Base-by-base conservation (phyloP, 2,329 filamentous ascomycete species). In the Elsinoe necatrix region DNA sequence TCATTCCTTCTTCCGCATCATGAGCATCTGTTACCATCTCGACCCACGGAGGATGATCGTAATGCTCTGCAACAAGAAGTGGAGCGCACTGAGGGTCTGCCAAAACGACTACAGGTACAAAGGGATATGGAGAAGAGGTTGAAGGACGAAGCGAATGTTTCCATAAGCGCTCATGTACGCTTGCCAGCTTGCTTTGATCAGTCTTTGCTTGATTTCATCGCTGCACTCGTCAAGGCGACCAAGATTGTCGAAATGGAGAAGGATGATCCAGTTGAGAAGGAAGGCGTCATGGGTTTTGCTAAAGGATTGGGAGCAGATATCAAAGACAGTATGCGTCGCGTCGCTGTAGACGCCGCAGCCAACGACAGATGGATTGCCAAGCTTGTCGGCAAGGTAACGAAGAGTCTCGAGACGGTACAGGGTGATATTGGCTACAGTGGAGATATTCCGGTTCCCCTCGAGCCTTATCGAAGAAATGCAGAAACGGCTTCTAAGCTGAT, bases 351-450 rank as follows among this genome's bases (percentile, higher is more conserved):
- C 16, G 59, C 59, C 29, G 58, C 52, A 42, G 73, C 76, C 3
- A 80, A 80, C 61, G 78, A 80, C 62, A 68, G 75, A 18, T 80
- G 77, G 77, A 79, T 80, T 61, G 77, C 77, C 34, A 76, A 73
- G 63, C 62, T 80, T 60, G 75, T 80, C 0, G 77, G 78, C 3
- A 79, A 76, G 59, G 66, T 77, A 3, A 76, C 75, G 57, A 68
- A 67, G 59, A 77, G 75, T 63, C 57, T 79, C 52, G 76, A 78
- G 65, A 71, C 69, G 21, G 73, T 73, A 31, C 72, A 75, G 57
- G 77, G 77, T 0, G 77, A 79, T 64, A 64, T 77, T 0, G 77
- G 77, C 1, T 80, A 79, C 60, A 74, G 72, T 54, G 75, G 73
- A 1, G 70, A 73, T 20, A 71, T 80, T 20, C 73, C 76, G 0